These are phyloP conservation scores for Pseudocercospora eumusae DNA, from an alignment of 2,329 filamentous ascomycete genomes.

Conservation along the genomic window DNA sequence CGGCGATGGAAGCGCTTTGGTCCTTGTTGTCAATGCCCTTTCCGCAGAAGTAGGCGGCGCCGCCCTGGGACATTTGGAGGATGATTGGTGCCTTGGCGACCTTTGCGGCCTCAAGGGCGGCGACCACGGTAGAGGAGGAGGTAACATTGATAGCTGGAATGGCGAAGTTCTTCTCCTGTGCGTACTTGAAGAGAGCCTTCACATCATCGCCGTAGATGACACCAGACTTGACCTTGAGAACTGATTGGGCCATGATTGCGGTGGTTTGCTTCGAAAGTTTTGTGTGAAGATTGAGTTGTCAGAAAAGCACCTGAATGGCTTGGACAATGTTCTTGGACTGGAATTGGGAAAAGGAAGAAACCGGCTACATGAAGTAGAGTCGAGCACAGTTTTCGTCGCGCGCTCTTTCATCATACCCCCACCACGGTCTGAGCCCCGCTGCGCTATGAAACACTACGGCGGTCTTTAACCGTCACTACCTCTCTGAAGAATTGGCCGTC, in stretches of 20 bases:
- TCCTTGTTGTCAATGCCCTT: constrained; percentile 77
- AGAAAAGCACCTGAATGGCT: constrained; percentile 1
- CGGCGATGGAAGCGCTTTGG: constrained; percentile 86
- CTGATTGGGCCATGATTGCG: constrained; percentile 33
- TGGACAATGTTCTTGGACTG: not conserved
- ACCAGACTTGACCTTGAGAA: constrained; percentile 41
- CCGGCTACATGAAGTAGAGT: not conserved
- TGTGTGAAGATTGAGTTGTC: not conserved
- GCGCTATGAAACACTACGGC: not conserved
- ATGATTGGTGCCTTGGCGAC: constrained; percentile 90
- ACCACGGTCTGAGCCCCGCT: not conserved
- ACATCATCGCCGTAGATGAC: constrained; percentile 43
- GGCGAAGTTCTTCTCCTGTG: constrained; percentile 82
- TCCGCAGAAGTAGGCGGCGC: constrained; percentile 64
- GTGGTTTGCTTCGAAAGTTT: not conserved
- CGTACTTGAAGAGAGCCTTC: constrained; percentile 77
- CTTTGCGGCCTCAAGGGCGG: constrained; percentile 89
- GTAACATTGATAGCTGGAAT: constrained; percentile 79
- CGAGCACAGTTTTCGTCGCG: not conserved
- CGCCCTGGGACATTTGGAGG: constrained; percentile 90
- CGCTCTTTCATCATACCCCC: not conserved
- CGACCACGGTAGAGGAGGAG: constrained; percentile 82
- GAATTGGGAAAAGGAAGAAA: not conserved
- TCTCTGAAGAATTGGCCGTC: not conserved
- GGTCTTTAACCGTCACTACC: not conserved